Evolutionary conservation across 495 filamentous ascomycete genomes (phyloP).

Genomic region (Physcia stellaris): DNA sequence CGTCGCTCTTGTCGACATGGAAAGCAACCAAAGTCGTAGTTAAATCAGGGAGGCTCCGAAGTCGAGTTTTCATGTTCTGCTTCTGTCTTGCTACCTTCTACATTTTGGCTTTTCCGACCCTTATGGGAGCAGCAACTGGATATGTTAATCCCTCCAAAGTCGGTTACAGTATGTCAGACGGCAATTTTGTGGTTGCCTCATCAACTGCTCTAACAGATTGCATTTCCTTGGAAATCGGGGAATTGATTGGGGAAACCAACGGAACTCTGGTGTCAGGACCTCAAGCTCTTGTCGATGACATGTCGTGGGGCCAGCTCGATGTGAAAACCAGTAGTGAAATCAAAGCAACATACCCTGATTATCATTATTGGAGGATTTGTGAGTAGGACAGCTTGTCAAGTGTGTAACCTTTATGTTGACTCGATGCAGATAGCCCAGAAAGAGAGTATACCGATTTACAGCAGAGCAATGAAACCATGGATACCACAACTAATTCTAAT

Average conservation of each 20-base stretch:
- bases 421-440: background rate
- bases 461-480: background rate
- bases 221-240: conserved; percentile 3
- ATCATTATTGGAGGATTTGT: background rate
- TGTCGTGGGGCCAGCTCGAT: conserved; percentile 4
- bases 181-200: conserved; percentile 6
- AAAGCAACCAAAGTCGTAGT: conserved; percentile 1
- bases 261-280: background rate
- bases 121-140: conserved; percentile 15
- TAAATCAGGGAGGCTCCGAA: conserved; percentile 5
- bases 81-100: conserved; percentile 15
- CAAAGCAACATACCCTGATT: background rate
- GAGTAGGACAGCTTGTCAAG: background rate
- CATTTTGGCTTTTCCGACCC: conserved; percentile 16
- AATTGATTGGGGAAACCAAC: conserved; percentile 3
- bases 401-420: background rate
- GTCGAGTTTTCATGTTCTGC: conserved; percentile 11
- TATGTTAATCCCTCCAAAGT: conserved; percentile 5
- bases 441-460: background rate
- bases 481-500: background rate
- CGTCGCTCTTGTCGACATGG: conserved; percentile 6
- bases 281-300: conserved; percentile 3
- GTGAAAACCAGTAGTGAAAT: background rate
- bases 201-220: conserved; percentile 6
- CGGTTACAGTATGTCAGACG: conserved; percentile 3